Evolutionary conservation across 345 rosid species (phyloP).

Genomic region (Schrenkiella parvula): DNA sequence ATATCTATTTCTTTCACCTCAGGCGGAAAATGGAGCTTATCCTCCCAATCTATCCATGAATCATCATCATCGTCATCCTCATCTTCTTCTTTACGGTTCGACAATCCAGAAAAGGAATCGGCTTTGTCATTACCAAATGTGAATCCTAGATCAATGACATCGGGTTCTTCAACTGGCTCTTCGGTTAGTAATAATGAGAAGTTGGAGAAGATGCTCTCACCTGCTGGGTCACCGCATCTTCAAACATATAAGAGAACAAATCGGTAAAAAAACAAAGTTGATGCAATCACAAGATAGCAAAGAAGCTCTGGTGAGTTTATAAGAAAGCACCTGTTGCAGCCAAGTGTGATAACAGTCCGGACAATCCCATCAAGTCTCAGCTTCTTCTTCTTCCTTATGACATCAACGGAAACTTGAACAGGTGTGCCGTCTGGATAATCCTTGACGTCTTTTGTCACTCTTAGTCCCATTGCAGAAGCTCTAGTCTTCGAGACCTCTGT

Average conservation of each 20-base stretch:
- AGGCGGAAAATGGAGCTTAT: slow-evolving; percentile 62
- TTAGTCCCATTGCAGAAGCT: slow-evolving; percentile 81
- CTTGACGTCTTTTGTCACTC: slow-evolving; percentile 84
- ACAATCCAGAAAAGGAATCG: slow-evolving; percentile 19
- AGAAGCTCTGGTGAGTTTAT: neutral
- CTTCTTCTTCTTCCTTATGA: slow-evolving; percentile 64
- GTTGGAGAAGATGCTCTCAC: slow-evolving; percentile 70
- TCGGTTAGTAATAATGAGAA: slow-evolving; percentile 65
- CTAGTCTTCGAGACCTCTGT: slow-evolving; percentile 57
- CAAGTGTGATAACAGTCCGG: slow-evolving; percentile 71
- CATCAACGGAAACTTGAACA: slow-evolving; percentile 83
- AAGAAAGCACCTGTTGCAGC: slow-evolving; percentile 68
- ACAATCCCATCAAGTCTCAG: slow-evolving; percentile 90
- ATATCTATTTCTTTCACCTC: slow-evolving; percentile 72
- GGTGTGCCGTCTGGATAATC: slow-evolving; percentile 88
- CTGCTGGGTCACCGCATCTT: slow-evolving; percentile 77
- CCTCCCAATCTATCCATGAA: slow-evolving; percentile 70
- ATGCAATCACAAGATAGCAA: neutral
- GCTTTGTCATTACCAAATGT: slow-evolving; percentile 37
- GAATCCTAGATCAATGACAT: slow-evolving; percentile 52
- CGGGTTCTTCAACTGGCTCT: slow-evolving; percentile 69
- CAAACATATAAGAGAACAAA: slow-evolving; percentile 10
- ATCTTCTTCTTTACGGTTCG: slow-evolving; percentile 27
- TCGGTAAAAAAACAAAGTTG: neutral
- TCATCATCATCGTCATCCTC: slow-evolving; percentile 45